These are phyloP conservation scores for Pyrenula massariospora DNA, from an alignment of 495 filamentous ascomycete genomes.

Conservation along the genomic window DNA sequence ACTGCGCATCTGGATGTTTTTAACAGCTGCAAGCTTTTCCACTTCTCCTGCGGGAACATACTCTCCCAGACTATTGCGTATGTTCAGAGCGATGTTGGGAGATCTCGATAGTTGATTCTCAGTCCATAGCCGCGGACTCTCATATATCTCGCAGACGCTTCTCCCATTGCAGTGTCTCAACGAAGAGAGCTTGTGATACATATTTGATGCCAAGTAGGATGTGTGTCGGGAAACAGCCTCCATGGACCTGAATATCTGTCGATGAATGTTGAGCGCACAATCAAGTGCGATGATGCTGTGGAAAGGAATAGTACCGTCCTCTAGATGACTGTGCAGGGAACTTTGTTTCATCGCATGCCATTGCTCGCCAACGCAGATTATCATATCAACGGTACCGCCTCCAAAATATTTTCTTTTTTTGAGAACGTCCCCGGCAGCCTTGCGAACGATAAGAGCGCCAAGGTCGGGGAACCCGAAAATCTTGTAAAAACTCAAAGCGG, in stretches of 20 bases:
- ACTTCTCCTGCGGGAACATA: slow-evolving; percentile 48
- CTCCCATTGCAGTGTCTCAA: slow-evolving; percentile 50
- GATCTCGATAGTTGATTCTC: slow-evolving; percentile 51
- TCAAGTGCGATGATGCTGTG: slow-evolving; percentile 65
- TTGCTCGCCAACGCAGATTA: slow-evolving; percentile 41
- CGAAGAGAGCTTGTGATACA: slow-evolving; percentile 37
- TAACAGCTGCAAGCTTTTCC: slow-evolving; percentile 48
- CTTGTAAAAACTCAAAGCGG: slow-evolving; percentile 64
- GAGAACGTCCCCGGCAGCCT: slow-evolving; percentile 48
- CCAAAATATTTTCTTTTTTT: slow-evolving; percentile 59
- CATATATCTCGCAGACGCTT: slow-evolving; percentile 49
- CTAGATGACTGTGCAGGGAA: slow-evolving; percentile 52
- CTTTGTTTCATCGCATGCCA: slow-evolving; percentile 54
- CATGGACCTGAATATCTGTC: slow-evolving; percentile 50
- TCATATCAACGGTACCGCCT: slow-evolving; percentile 64
- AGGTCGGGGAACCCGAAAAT: slow-evolving; percentile 75
- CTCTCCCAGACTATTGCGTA: slow-evolving; percentile 39
- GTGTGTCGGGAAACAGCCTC: slow-evolving; percentile 51
- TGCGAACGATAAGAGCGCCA: slow-evolving; percentile 58
- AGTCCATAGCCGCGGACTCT: slow-evolving; percentile 34
- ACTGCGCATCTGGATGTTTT: slow-evolving; percentile 55
- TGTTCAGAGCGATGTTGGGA: slow-evolving; percentile 60
- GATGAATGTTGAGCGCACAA: slow-evolving; percentile 55
- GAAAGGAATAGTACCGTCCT: slow-evolving; percentile 72
- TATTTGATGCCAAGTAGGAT: slow-evolving; percentile 33